Conservation (phyloP, 73 alveolate genomes). For the Tetrahymena borealis region DNA sequence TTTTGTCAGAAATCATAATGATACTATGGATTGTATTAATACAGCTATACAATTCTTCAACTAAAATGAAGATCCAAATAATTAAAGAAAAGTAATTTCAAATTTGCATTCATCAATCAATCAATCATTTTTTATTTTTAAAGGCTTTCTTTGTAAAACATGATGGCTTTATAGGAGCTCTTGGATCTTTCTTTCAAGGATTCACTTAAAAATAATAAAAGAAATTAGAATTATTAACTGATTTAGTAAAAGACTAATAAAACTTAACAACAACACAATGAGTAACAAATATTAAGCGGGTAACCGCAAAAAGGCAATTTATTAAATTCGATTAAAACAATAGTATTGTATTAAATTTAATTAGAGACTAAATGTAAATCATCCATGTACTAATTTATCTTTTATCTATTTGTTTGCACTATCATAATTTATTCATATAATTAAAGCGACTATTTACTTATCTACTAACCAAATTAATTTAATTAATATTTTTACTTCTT, state of each 20-base stretch:
- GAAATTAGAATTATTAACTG: neutral
- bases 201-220: neutral
- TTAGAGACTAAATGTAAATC: too few species aligned
- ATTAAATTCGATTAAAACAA: too few species aligned
- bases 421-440: too few species aligned
- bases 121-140: neutral
- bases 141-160: slow-evolving; percentile 35
- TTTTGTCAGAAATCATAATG: slow-evolving; percentile 38
- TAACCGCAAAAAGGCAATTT: too few species aligned
- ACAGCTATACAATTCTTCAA: slow-evolving; percentile 27
- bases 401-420: too few species aligned
- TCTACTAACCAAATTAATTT: too few species aligned
- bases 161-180: slow-evolving; percentile 39
- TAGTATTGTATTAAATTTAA: too few species aligned
- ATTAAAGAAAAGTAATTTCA: neutral
- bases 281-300: too few species aligned
- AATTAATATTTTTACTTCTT: too few species aligned
- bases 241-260: neutral
- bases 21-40: slow-evolving; percentile 20
- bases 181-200: slow-evolving; percentile 22
- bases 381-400: too few species aligned
- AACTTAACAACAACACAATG: neutral
- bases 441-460: too few species aligned
- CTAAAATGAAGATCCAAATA: neutral
- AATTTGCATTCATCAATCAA: neutral